phyloP scores from a whole-genome alignment of 192 early-diverging fungal genomes.

The Coemansia furcata region DNA sequence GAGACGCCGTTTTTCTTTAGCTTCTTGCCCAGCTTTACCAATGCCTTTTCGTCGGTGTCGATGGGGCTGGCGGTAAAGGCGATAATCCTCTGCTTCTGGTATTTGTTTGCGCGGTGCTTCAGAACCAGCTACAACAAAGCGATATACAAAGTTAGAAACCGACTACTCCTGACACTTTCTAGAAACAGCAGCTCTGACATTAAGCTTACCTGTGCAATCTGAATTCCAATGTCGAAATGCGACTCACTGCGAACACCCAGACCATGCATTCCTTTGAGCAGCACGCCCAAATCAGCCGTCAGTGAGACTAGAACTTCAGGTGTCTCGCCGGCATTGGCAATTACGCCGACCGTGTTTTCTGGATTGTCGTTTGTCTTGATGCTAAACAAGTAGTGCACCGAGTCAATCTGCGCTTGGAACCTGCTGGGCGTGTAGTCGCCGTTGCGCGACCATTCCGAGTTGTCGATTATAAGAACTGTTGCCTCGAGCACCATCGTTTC shows the following conservation, averaged over 20 bases:
- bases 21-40: slow-evolving; percentile 91
- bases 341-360: slow-evolving; percentile 93
- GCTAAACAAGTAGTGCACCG: slow-evolving; percentile 86
- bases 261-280: slow-evolving; percentile 82
- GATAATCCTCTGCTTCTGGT: slow-evolving; percentile 90
- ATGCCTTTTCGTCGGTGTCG: slow-evolving; percentile 74
- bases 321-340: slow-evolving; percentile 94
- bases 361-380: slow-evolving; percentile 90
- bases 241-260: slow-evolving; percentile 69
- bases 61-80: slow-evolving; percentile 93
- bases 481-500: slow-evolving; percentile 86
- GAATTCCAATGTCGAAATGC: slow-evolving; percentile 82
- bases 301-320: slow-evolving; percentile 92
- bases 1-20: slow-evolving; percentile 98
- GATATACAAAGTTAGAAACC: background rate
- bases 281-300: slow-evolving; percentile 86
- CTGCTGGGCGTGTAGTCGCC: slow-evolving; percentile 96
- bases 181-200: background rate
- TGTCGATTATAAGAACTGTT: slow-evolving; percentile 88
- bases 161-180: background rate
- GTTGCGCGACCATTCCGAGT: slow-evolving; percentile 99
- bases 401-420: slow-evolving; percentile 90
- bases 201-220: slow-evolving; percentile 86
- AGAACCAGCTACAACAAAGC: slow-evolving; percentile 65
- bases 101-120: slow-evolving; percentile 97